Conservation (phyloP, 2,329 filamentous ascomycete species). For the Aureobasidium leucospermi region DNA sequence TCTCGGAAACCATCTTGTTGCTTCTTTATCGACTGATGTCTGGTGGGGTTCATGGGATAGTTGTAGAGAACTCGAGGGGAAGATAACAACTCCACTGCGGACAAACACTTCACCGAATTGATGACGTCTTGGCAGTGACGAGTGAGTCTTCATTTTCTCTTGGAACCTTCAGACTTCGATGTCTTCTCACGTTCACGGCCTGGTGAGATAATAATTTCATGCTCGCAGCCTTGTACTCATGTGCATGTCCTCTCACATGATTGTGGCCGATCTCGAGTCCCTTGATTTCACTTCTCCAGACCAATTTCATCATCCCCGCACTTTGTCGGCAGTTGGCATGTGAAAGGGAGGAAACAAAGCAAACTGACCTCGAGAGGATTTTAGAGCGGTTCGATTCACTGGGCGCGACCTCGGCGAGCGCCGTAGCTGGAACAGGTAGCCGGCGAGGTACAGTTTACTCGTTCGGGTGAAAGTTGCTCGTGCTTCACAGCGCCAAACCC, state of each 20-base stretch:
- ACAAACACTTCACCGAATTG: background rate
- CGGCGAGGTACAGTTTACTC: background rate
- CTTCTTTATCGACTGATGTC: background rate
- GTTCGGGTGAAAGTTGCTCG: background rate
- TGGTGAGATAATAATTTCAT: background rate
- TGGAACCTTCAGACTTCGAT: too few species aligned
- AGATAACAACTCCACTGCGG: background rate
- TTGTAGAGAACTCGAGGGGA: background rate
- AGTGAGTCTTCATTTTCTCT: background rate
- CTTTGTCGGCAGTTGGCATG: constrained; percentile 9
- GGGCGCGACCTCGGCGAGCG: background rate
- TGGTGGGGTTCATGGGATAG: background rate
- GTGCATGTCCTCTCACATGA: constrained; percentile 4
- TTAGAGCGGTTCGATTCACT: background rate
- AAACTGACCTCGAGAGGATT: background rate
- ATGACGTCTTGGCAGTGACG: constrained; percentile 3
- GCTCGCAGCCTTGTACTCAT: background rate
- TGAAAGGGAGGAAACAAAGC: constrained; percentile 11
- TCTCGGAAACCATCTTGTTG: constrained; percentile 31
- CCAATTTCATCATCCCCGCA: constrained; percentile 1
- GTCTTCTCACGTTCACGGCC: background rate
- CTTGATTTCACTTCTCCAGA: background rate
- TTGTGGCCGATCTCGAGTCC: background rate
- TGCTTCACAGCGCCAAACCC: background rate
- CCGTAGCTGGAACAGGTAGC: background rate